Conservation (phyloP, 164 flowering plant genomes). For the Santalum album region DNA sequence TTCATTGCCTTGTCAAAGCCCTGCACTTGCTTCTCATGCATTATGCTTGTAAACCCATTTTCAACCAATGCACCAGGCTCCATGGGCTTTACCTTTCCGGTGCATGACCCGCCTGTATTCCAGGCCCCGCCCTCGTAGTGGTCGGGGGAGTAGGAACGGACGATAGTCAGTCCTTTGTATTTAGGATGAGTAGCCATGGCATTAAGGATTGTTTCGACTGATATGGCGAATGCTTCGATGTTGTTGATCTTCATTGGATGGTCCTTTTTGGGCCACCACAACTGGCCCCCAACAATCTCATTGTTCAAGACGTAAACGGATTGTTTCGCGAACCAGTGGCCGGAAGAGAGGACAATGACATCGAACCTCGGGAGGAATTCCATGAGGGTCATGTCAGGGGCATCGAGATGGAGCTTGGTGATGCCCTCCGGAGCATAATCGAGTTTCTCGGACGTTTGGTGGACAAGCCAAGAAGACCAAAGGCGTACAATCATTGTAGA, state of each 20-base stretch:
- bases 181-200: slow-evolving; percentile 58
- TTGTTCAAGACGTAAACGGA: slow-evolving; percentile 67
- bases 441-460: slow-evolving; percentile 45
- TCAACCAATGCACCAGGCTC: slow-evolving; percentile 40
- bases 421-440: slow-evolving; percentile 72
- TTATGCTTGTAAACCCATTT: slow-evolving; percentile 66
- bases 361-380: slow-evolving; percentile 48
- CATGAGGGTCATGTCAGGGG: slow-evolving; percentile 66
- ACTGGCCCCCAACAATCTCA: slow-evolving; percentile 83
- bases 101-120: slow-evolving; percentile 98
- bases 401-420: slow-evolving; percentile 66
- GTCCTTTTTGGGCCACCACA: slow-evolving; percentile 82
- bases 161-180: slow-evolving; percentile 71
- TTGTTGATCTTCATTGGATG: slow-evolving; percentile 54
- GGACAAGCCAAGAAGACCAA: slow-evolving; percentile 98
- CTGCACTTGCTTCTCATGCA: slow-evolving; percentile 71
- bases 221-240: slow-evolving; percentile 71
- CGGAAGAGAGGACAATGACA: slow-evolving; percentile 83
- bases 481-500: slow-evolving; percentile 61
- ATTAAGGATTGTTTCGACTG: slow-evolving; percentile 67
- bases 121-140: slow-evolving; percentile 96
- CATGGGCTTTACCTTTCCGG: slow-evolving; percentile 69
- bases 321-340: slow-evolving; percentile 96
- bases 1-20: slow-evolving; percentile 58
- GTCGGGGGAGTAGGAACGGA: slow-evolving; percentile 86